Evolutionary conservation across 352 stramenopile genomes (phyloP).

Genomic region (Pythium rishiriense): DNA sequence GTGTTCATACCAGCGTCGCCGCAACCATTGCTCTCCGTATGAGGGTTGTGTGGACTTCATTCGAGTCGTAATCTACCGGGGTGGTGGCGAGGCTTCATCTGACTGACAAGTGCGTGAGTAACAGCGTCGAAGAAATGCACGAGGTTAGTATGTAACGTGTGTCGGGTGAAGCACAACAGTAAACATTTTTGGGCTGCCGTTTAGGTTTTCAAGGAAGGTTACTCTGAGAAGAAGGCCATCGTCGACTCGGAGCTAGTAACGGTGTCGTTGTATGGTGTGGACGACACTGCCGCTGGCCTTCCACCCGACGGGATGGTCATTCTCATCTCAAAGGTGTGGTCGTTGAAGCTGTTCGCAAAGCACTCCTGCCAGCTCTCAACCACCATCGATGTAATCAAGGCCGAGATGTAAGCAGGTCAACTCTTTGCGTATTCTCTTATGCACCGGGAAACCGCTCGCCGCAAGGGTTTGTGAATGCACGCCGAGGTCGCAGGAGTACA

Average conservation of each 20-base stretch:
- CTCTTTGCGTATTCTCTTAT: too few species aligned
- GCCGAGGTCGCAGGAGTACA: neutral
- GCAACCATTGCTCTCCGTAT: neutral
- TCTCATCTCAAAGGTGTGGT: neutral
- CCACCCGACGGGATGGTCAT: conserved; percentile 1
- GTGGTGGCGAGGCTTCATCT: conserved; percentile 2
- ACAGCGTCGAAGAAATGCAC: conserved; percentile 3
- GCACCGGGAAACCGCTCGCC: neutral
- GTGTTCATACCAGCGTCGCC: neutral
- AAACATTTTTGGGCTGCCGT: too few species aligned
- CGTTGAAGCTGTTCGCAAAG: conserved; percentile 1
- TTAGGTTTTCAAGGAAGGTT: conserved; percentile 5
- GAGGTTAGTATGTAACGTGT: too few species aligned
- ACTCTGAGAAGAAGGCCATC: neutral
- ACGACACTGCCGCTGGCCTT: neutral
- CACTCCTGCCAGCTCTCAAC: conserved; percentile 8
- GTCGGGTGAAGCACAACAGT: too few species aligned
- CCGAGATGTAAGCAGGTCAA: neutral
- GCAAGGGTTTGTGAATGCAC: too few species aligned
- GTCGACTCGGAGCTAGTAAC: conserved; percentile 9
- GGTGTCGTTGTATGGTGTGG: conserved; percentile 4
- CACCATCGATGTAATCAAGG: neutral
- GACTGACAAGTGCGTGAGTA: neutral
- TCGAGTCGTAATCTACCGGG: neutral
- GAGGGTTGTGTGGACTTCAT: conserved; percentile 9